These are phyloP conservation scores for Syzygium jambos DNA, from an alignment of 345 rosid genomes.

Conservation along the genomic window DNA sequence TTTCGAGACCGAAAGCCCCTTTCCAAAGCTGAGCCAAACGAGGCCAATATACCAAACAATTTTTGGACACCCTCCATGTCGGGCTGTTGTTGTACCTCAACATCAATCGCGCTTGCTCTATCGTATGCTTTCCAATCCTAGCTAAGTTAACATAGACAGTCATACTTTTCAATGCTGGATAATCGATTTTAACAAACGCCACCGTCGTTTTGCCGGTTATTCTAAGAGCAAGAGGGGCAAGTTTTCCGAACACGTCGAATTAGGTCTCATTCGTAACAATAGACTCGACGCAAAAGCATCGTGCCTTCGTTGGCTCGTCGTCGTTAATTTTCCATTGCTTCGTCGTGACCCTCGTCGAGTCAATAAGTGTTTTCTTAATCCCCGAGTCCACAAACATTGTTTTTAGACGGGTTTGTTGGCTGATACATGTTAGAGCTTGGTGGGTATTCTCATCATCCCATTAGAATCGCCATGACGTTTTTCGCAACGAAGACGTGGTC, in stretches of 20 bases:
- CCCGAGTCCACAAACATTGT: neutral
- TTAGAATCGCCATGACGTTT: neutral
- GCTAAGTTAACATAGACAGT: neutral
- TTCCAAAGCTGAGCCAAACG: no score
- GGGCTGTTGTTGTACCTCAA: neutral
- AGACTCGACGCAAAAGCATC: neutral
- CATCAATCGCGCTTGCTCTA: neutral
- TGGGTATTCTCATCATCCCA: neutral
- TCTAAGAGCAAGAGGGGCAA: neutral
- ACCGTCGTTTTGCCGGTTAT: neutral
- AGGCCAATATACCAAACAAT: no score
- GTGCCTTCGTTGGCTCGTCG: neutral
- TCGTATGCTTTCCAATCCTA: neutral
- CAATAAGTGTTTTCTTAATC: neutral
- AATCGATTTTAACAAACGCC: neutral
- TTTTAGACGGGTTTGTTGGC: neutral
- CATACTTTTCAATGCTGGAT: neutral
- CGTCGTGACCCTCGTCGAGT: neutral
- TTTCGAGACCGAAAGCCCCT: no score
- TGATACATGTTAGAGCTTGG: neutral
- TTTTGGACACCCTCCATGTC: neutral
- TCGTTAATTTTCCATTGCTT: neutral
- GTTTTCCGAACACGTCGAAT: neutral
- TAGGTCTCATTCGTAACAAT: neutral
- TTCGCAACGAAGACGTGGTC: neutral